These are phyloP conservation scores for Spiraea crenata DNA, from an alignment of 331 rosid genomes.

Conservation along the genomic window DNA sequence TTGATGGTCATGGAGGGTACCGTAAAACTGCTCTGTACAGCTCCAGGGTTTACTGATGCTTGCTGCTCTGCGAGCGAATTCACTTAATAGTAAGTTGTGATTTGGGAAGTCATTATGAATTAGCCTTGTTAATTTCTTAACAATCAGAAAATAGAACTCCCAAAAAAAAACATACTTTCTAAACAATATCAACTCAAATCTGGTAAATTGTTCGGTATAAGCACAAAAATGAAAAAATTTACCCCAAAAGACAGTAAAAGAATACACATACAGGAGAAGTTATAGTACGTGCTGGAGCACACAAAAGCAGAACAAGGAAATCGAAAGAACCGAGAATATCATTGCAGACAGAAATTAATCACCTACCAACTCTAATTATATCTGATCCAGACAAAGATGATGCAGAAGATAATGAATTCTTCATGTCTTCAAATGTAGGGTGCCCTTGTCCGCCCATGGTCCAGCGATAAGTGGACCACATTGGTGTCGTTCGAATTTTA, in stretches of 20 bases:
- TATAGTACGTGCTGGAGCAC: not conserved
- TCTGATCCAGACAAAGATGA: conserved; percentile 17
- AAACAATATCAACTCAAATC: too few species aligned
- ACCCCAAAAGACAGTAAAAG: not conserved
- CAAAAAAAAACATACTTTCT: too few species aligned
- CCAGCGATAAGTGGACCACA: conserved; percentile 28
- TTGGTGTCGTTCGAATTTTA: conserved; percentile 31
- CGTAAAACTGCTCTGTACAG: too few species aligned
- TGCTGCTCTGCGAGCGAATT: too few species aligned
- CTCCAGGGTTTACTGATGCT: too few species aligned
- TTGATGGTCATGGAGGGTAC: too few species aligned
- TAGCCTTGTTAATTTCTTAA: too few species aligned
- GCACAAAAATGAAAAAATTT: not conserved
- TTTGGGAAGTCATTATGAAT: too few species aligned
- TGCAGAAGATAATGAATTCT: conserved; percentile 24
- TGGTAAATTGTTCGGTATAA: too few species aligned
- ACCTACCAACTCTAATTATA: conserved; percentile 30
- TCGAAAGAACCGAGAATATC: not conserved
- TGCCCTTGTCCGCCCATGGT: conserved; percentile 14
- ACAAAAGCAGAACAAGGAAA: not conserved
- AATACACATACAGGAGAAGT: not conserved
- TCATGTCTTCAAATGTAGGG: conserved; percentile 43
- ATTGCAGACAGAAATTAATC: not conserved
- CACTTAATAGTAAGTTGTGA: too few species aligned
- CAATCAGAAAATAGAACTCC: too few species aligned